Evolutionary conservation across 2,329 filamentous ascomycete genomes (phyloP), one percentile per base, ranked within the genome.

Genomic region (Boeremia exigua): DNA sequence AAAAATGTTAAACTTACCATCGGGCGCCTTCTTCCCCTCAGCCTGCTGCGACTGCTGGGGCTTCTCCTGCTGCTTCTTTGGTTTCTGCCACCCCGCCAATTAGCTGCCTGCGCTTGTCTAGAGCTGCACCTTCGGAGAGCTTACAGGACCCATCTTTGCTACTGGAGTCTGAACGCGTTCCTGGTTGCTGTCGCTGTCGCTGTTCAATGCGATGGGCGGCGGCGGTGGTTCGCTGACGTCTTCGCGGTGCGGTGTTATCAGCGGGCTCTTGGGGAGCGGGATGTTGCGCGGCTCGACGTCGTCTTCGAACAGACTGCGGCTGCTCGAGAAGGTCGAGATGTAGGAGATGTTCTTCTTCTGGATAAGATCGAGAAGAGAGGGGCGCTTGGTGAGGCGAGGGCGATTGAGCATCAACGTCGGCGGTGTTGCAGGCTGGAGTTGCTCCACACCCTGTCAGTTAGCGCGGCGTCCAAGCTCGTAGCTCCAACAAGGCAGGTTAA

Each of bases 331-430:
- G 37, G 75, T 74, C 60, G 79, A 80, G 69, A 78, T 70, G 54
- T 75, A 71, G 59, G 82, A 78, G 60, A 81, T 79, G 65, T 79
- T 79, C 61, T 78, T 77, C 65, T 79, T 77, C 55, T 77, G 75
- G 63, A 89, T 80, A 65, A 89, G 80, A 68, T 88, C 85, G 71
- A 86, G 79, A 61, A 89, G 78, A 46, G 86, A 88, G 48, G 85
- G 83, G 64, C 84, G 83, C 72, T 80, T 76, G 79, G 79, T 82
- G 62, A 88, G 75, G 73, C 80, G 81, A 72, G 83, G 84, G 70
- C 83, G 79, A 70, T 84, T 84, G 71, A 86, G 79, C 82, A 84
- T 83, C 52, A 32, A 58, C 30, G 44, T 54, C 48, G 56, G 42
- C 43, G 56, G 40, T 57, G 54, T 61, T 61, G 60, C 61, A 67